Evolutionary conservation across 2,329 filamentous ascomycete species (phyloP).

Genomic region (Fusarium proliferatum): DNA sequence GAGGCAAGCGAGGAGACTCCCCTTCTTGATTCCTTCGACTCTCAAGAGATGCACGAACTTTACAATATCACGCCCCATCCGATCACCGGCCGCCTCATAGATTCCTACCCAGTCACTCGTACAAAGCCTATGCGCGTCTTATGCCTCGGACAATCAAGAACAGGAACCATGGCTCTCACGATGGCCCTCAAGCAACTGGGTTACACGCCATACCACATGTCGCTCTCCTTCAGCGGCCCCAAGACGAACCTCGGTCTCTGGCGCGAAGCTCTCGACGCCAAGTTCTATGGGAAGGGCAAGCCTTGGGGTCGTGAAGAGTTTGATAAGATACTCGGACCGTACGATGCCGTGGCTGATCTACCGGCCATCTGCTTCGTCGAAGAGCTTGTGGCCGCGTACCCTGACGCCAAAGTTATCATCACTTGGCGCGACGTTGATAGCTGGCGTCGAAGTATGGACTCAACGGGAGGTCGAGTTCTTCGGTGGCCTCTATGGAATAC

Average conservation of each 20-base stretch:
- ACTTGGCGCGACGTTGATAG: constrained; percentile 17
- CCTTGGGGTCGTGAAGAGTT: constrained; percentile 31
- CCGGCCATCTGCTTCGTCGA: constrained; percentile 31
- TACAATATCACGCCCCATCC: constrained; percentile 30
- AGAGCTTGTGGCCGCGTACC: constrained; percentile 32
- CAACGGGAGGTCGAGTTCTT: constrained; percentile 10
- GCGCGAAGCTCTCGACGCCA: constrained; percentile 36
- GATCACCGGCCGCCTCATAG: constrained; percentile 26
- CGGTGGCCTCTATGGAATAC: constrained; percentile 36
- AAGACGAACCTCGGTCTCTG: constrained; percentile 24
- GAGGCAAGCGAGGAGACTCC: neutral
- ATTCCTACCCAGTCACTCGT: constrained; percentile 19
- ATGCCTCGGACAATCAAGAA: constrained; percentile 31
- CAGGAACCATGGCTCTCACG: constrained; percentile 10
- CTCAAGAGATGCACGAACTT: constrained; percentile 1
- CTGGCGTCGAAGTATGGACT: constrained; percentile 32
- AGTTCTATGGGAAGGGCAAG: constrained; percentile 25
- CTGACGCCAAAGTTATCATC: constrained; percentile 30
- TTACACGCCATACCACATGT: constrained; percentile 31
- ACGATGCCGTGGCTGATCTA: constrained; percentile 23
- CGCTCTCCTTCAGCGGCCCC: constrained; percentile 4
- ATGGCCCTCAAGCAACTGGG: constrained; percentile 20
- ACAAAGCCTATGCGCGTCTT: constrained; percentile 31
- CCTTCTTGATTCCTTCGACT: neutral
- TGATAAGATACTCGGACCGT: constrained; percentile 24